phyloP scores from a whole-genome alignment of 2,329 filamentous ascomycete species.

The Mycogone perniciosa region DNA sequence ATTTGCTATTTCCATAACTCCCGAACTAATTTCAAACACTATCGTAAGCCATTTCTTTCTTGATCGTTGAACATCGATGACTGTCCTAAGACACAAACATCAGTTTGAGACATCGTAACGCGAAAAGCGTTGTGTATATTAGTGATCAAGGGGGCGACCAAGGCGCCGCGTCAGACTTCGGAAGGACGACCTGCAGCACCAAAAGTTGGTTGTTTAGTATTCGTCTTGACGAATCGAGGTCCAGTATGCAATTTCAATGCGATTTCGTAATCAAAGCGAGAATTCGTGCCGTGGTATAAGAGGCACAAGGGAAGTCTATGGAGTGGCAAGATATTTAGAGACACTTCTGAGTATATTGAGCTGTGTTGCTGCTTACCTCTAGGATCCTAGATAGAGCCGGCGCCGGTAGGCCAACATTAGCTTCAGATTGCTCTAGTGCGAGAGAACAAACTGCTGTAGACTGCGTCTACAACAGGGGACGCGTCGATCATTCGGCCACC shows the following conservation, averaged over 20 bases:
- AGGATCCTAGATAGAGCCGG: constrained; percentile 42
- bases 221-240: constrained; percentile 2
- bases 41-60: neutral
- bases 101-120: constrained; percentile 11
- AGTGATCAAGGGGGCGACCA: constrained; percentile 6
- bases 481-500: constrained; percentile 89
- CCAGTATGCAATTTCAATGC: constrained; percentile 3
- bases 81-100: constrained; percentile 12
- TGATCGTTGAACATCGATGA: neutral
- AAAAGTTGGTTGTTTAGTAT: constrained; percentile 12
- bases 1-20: constrained; percentile 7
- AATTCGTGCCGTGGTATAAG: constrained; percentile 2
- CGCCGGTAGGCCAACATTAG: constrained; percentile 46
- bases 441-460: constrained; percentile 96
- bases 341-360: neutral
- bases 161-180: constrained; percentile 9
- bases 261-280: constrained; percentile 2
- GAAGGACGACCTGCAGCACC: constrained; percentile 9
- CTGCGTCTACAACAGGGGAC: constrained; percentile 92
- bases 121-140: constrained; percentile 9
- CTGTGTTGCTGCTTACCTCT: constrained; percentile 27
- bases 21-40: constrained; percentile 8
- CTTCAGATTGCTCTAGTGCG: constrained; percentile 73
- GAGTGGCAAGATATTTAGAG: neutral
- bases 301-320: constrained; percentile 5